Percentiles rank a stretch among this genome's conserved stretches.
phyloP scores from a whole-genome alignment of 208 protist species.

The Endotrypanum monterogeii region DNA sequence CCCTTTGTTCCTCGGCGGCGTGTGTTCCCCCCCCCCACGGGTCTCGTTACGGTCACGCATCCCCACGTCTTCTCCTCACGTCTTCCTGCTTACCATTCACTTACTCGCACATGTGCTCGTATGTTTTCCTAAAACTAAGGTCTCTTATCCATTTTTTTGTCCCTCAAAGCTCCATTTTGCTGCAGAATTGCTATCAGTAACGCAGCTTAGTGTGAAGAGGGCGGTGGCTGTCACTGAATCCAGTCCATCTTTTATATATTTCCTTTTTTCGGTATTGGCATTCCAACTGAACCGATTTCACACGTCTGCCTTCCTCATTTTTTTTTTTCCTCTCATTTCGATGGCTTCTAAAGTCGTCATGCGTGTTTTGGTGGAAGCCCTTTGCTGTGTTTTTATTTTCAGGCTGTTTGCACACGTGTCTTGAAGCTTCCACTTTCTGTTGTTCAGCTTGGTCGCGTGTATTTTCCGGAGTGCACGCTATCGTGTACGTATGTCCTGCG shows the following conservation, averaged over 20 bases:
- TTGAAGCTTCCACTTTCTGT: background rate
- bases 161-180: background rate
- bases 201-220: too few relatives aligned
- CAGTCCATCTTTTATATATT: background rate
- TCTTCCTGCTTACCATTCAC: too few relatives aligned
- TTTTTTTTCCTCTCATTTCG: background rate
- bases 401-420: background rate
- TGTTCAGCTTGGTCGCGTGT: background rate
- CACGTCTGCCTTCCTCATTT: background rate
- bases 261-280: background rate
- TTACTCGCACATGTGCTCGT: too few relatives aligned
- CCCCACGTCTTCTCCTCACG: too few relatives aligned
- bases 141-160: too few relatives aligned
- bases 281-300: background rate
- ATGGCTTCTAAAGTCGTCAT: background rate
- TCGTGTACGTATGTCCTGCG: background rate
- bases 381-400: background rate
- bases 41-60: too few relatives aligned
- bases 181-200: too few relatives aligned
- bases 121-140: too few relatives aligned
- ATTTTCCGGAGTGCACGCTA: background rate
- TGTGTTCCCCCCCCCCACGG: too few relatives aligned
- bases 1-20: too few relatives aligned
- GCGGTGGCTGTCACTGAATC: background rate
- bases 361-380: background rate